Evolutionary conservation across 2,329 filamentous ascomycete species (phyloP).

Genomic region (Xylariomycetidae sp.): DNA sequence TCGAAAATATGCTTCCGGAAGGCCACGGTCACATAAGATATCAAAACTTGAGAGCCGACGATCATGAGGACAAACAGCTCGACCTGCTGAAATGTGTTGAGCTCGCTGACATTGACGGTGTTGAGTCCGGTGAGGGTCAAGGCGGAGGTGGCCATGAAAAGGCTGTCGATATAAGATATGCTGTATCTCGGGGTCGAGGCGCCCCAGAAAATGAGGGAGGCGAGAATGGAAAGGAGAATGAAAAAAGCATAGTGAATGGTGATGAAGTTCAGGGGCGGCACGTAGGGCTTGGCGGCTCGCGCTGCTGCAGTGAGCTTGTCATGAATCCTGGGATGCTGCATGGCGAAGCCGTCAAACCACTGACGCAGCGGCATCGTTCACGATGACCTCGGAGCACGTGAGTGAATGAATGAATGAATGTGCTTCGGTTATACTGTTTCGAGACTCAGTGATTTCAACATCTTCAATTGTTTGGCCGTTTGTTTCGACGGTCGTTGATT

Average conservation of each 20-base stretch:
- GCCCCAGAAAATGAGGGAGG: conserved; percentile 58
- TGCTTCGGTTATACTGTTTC: too few relatives aligned
- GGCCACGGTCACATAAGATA: conserved; percentile 59
- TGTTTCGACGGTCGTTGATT: too few relatives aligned
- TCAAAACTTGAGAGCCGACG: conserved; percentile 62
- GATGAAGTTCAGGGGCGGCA: conserved; percentile 54
- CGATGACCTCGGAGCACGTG: too few relatives aligned
- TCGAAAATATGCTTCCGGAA: conserved; percentile 60
- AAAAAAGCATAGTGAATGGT: conserved; percentile 67
- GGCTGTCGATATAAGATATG: conserved; percentile 57
- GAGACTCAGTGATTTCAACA: too few relatives aligned
- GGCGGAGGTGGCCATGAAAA: conserved; percentile 63
- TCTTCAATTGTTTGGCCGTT: too few relatives aligned
- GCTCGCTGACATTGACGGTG: conserved; percentile 57
- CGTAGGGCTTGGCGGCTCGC: conserved; percentile 13
- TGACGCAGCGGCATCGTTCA: conserved; percentile 3
- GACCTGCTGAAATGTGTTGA: conserved; percentile 66
- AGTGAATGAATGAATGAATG: too few relatives aligned
- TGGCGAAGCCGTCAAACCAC: conserved; percentile 15
- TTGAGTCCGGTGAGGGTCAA: conserved; percentile 67
- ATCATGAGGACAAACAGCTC: conserved; percentile 62
- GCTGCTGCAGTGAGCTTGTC: conserved; percentile 5
- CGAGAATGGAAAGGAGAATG: conserved; percentile 47
- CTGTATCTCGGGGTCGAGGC: conserved; percentile 45
- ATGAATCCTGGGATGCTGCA: conserved; percentile 11